phyloP scores from a whole-genome alignment of 768 basidiomycete genomes.

The Naematelia aurantialba region DNA sequence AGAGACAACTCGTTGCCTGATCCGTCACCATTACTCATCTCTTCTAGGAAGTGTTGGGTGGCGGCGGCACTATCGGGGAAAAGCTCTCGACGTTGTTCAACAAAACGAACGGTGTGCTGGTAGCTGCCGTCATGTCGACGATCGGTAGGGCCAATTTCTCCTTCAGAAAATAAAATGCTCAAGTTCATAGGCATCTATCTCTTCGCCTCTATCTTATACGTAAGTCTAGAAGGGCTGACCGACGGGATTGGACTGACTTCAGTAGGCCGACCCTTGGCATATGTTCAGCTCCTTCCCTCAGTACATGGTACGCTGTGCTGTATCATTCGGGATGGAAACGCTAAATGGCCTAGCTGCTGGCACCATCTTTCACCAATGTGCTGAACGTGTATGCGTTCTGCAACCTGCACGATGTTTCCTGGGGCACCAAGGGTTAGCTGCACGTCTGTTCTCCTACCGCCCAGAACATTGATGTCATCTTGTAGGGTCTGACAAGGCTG shows the following conservation, averaged over 20 bases:
- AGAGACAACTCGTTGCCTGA: slow-evolving; percentile 33
- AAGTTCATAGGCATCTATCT: slow-evolving; percentile 66
- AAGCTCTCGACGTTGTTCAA: slow-evolving; percentile 64
- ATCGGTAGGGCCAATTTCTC: slow-evolving; percentile 57
- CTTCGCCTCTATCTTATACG: slow-evolving; percentile 76
- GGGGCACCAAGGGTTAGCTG: slow-evolving; percentile 51
- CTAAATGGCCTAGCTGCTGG: slow-evolving; percentile 57
- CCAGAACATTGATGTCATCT: slow-evolving; percentile 44
- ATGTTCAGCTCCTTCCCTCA: slow-evolving; percentile 92
- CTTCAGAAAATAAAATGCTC: background rate
- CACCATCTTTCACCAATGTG: slow-evolving; percentile 90
- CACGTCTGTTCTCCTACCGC: background rate
- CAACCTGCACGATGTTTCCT: slow-evolving; percentile 80
- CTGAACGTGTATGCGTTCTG: slow-evolving; percentile 97
- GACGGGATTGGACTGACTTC: slow-evolving; percentile 7
- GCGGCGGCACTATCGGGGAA: slow-evolving; percentile 54
- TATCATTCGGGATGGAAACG: background rate
- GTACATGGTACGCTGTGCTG: slow-evolving; percentile 57
- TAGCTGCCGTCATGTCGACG: slow-evolving; percentile 83
- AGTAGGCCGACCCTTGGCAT: slow-evolving; percentile 92
- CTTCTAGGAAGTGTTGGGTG: slow-evolving; percentile 27
- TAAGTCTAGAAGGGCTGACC: slow-evolving; percentile 54
- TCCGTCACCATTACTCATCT: slow-evolving; percentile 11
- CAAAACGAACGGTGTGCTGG: slow-evolving; percentile 72
- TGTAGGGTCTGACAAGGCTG: slow-evolving; percentile 69